These are phyloP conservation scores for Globisporangium splendens DNA, from an alignment of 352 stramenopile genomes.

Conservation along the genomic window DNA sequence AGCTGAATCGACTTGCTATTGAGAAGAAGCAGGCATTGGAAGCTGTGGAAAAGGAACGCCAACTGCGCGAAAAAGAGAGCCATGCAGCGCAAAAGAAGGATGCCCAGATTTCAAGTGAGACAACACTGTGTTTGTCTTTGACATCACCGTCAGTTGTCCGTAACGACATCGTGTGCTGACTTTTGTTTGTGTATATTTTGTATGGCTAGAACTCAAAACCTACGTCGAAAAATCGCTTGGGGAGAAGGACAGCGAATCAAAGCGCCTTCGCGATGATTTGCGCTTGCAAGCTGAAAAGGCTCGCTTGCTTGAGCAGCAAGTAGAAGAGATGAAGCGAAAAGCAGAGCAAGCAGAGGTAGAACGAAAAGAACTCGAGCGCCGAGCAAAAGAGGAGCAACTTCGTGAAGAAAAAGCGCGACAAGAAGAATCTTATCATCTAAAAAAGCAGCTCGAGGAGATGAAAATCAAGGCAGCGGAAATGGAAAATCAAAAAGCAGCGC, in stretches of 20 bases:
- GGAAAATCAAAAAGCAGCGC: constrained; percentile 33
- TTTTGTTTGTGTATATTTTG: constrained; percentile 1
- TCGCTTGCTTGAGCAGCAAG: constrained; percentile 45
- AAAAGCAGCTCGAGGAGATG: constrained; percentile 58
- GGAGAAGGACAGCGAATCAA: constrained; percentile 65
- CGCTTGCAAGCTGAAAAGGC: constrained; percentile 53
- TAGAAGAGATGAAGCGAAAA: constrained; percentile 52
- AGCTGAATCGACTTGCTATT: constrained; percentile 56
- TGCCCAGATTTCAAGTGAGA: constrained; percentile 51
- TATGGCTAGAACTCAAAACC: constrained; percentile 39
- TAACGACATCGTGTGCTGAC: too few relatives aligned
- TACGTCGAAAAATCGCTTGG: constrained; percentile 60
- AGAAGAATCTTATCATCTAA: constrained; percentile 34
- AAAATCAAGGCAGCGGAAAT: constrained; percentile 31
- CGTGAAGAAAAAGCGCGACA: constrained; percentile 37
- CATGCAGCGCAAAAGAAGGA: constrained; percentile 48
- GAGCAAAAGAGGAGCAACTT: constrained; percentile 27
- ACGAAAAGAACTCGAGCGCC: constrained; percentile 40
- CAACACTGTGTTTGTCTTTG: neutral
- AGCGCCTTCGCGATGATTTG: constrained; percentile 59
- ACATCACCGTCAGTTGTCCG: neutral
- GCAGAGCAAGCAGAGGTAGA: constrained; percentile 35
- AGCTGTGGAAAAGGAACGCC: constrained; percentile 51
- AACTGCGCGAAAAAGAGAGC: constrained; percentile 56
- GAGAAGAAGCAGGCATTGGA: constrained; percentile 68